Evolutionary conservation across 129 eudicot species (phyloP), one percentile per base, ranked within the genome.

Genomic region (Escallonia rubra): DNA sequence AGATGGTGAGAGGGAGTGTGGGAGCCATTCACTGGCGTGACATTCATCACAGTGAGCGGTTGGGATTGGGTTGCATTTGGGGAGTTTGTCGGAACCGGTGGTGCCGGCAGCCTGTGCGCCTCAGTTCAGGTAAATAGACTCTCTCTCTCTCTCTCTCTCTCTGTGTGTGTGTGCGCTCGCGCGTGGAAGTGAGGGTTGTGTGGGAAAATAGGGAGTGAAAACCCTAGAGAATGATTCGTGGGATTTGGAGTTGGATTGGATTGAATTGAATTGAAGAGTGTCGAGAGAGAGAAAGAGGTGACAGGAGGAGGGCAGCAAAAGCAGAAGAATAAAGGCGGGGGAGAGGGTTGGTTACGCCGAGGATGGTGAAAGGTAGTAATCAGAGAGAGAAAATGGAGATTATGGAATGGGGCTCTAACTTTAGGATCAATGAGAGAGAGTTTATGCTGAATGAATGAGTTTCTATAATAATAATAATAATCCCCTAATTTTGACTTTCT

Each of bases 21-120:
- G 61, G 53, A 73, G 61, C 69, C 82, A 78, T 78, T 55, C 10
- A 50, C 55, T 50, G 55, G 12, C 12, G 8, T n/a, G 12, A 50
- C 0, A 47, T n/a, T 50, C 55, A 50, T 50, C 55, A 50, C 55
- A 50, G 3, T n/a, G 9, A 50, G 12, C 55, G 12, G 10, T 50
- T 11, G 10, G 3, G 10, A 50, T 11, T 50, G 55, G 10, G 12
- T 50, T 50, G 55, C 55, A 50, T 50, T n/a, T 50, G 12, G 55
- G 34, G 34, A 23, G 34, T 23, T 23, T 23, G 34, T 23, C 34
- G 34, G 34, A 1, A 23, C 34, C 34, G 34, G 34, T 23, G 34
- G 34, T 23, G 34, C 34, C 34, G 34, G 34, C 34, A 23, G 34
- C 34, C 34, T 23, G 34, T 23, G 34, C 34, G 34, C 34, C 34